Conservation (phyloP, 495 filamentous ascomycete species). For the Neurospora sp. region DNA sequence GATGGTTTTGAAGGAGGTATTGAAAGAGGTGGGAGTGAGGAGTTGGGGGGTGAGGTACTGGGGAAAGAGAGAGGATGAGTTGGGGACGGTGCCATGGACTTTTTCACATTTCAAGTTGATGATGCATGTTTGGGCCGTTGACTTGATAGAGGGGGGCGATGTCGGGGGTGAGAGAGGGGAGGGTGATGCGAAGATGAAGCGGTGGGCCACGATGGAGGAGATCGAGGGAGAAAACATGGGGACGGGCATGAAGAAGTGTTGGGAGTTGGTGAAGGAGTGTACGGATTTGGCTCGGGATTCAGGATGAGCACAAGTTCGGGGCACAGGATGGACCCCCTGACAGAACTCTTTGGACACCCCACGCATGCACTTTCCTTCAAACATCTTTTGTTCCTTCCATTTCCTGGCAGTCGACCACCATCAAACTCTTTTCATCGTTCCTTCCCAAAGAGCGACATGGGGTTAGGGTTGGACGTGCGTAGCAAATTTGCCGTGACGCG, state of each 20-base stretch:
- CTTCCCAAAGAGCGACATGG: not conserved
- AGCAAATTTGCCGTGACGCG: not conserved
- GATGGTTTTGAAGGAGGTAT: conserved; percentile 11
- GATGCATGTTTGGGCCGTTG: conserved; percentile 38
- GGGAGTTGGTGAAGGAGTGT: conserved; percentile 20
- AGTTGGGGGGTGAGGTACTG: not conserved
- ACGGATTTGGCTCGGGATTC: not conserved
- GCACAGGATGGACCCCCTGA: not conserved
- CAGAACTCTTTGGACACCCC: no score
- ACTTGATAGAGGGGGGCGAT: conserved; percentile 8
- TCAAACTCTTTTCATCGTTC: no score
- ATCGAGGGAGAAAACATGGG: conserved; percentile 36
- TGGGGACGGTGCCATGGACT: conserved; percentile 34
- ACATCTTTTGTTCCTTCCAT: not conserved
- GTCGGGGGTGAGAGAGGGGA: not conserved
- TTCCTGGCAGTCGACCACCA: no score
- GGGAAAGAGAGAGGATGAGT: conserved; percentile 9
- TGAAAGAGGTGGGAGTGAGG: conserved; percentile 14
- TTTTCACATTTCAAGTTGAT: conserved; percentile 38
- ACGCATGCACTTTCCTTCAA: not conserved
- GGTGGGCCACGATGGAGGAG: conserved; percentile 22
- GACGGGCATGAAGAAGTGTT: conserved; percentile 40
- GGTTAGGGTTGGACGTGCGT: not conserved
- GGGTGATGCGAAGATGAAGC: conserved; percentile 1
- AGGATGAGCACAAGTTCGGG: not conserved